phyloP scores from a whole-genome alignment of 805 yeast genomes.

The Priceomyces haplophilus region DNA sequence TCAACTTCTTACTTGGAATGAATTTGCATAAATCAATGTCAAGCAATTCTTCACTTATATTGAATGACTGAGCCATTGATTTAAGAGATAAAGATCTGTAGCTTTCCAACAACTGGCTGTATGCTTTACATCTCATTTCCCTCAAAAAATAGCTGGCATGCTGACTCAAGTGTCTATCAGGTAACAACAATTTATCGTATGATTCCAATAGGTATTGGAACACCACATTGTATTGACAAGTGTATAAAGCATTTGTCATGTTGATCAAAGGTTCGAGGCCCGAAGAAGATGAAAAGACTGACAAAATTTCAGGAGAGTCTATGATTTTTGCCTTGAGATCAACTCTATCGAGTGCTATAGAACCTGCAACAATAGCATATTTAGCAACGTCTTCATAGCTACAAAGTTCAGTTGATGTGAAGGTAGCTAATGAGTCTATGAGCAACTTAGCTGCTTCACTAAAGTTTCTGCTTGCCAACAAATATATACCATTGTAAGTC shows the following conservation, averaged over 20 bases:
- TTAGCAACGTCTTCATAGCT: slow-evolving; percentile 87
- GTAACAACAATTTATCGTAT: slow-evolving; percentile 64
- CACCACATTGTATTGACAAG: slow-evolving; percentile 79
- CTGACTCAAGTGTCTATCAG: slow-evolving; percentile 60
- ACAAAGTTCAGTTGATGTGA: slow-evolving; percentile 87
- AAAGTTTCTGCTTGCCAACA: slow-evolving; percentile 82
- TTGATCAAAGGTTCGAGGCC: slow-evolving; percentile 77
- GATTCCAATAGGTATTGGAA: slow-evolving; percentile 76
- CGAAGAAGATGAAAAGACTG: slow-evolving; percentile 69
- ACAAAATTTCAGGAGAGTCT: slow-evolving; percentile 90
- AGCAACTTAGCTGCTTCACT: slow-evolving; percentile 79
- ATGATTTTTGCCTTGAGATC: slow-evolving; percentile 80
- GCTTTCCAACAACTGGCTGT: slow-evolving; percentile 89
- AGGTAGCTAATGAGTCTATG: slow-evolving; percentile 90
- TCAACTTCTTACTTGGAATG: slow-evolving; percentile 88
- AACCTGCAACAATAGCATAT: slow-evolving; percentile 86
- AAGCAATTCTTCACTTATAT: slow-evolving; percentile 81
- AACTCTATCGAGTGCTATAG: slow-evolving; percentile 74
- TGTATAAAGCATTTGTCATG: slow-evolving; percentile 81
- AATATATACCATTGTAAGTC: slow-evolving; percentile 83
- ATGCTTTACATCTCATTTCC: slow-evolving; percentile 93
- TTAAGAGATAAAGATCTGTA: slow-evolving; percentile 85
- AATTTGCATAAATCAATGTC: slow-evolving; percentile 86
- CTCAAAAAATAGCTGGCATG: slow-evolving; percentile 85
- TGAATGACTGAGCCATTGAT: slow-evolving; percentile 93